Percentiles rank a stretch among this genome's conserved stretches.
These are phyloP conservation scores for Chrysoporthe deuterocubensis DNA, from an alignment of 2,329 filamentous ascomycete species.

Conservation along the genomic window DNA sequence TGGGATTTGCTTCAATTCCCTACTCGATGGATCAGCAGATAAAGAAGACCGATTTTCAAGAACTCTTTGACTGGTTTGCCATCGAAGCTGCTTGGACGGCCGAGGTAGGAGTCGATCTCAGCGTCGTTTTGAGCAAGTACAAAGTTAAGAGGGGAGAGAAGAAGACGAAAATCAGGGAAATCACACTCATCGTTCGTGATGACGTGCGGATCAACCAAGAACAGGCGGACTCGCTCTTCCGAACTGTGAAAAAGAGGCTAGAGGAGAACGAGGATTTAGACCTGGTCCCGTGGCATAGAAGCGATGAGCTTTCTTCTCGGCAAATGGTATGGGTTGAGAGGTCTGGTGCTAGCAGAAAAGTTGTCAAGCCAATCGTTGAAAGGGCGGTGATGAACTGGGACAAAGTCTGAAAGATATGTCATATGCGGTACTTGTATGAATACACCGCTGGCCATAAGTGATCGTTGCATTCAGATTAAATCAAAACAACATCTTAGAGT, in stretches of 20 bases:
- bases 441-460: not conserved
- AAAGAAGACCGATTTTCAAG: slow-evolving; percentile 48
- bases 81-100: slow-evolving; percentile 53
- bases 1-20: slow-evolving; percentile 50
- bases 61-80: slow-evolving; percentile 53
- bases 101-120: slow-evolving; percentile 48
- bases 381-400: slow-evolving; percentile 41
- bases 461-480: no score
- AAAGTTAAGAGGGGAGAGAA: slow-evolving; percentile 43
- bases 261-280: slow-evolving; percentile 44
- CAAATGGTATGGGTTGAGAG: slow-evolving; percentile 52
- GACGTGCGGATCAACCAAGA: slow-evolving; percentile 48
- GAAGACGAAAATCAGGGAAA: slow-evolving; percentile 51
- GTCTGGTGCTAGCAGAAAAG: slow-evolving; percentile 44
- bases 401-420: slow-evolving; percentile 9
- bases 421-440: not conserved
- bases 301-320: slow-evolving; percentile 43
- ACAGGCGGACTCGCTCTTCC: slow-evolving; percentile 48
- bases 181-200: slow-evolving; percentile 48
- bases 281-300: slow-evolving; percentile 48
- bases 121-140: slow-evolving; percentile 50
- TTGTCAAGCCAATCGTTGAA: slow-evolving; percentile 50
- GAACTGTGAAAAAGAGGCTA: slow-evolving; percentile 44
- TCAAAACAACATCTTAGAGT: no score
- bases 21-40: slow-evolving; percentile 51